Conservation (phyloP, 164 flowering plant species). For the Macadamia tetraphylla region DNA sequence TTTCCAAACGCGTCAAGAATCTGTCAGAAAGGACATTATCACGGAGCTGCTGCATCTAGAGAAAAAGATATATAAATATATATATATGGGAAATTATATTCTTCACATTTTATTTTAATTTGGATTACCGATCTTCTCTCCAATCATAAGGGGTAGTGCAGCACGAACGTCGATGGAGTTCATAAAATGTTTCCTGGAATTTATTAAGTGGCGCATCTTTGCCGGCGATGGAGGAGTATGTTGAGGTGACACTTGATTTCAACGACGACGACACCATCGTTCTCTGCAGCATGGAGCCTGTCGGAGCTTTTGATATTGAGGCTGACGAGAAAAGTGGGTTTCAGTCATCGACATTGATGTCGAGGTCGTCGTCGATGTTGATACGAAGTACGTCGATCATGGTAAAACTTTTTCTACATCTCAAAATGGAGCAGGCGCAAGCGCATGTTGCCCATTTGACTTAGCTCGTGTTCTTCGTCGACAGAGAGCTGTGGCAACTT, state of each 20-base stretch:
- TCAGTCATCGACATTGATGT: conserved; percentile 5
- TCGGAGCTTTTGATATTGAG: not conserved
- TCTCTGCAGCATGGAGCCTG: conserved; percentile 29
- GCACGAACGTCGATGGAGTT: conserved; percentile 41
- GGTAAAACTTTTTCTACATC: too few relatives aligned
- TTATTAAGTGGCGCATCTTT: conserved; percentile 31
- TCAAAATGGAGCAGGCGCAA: too few relatives aligned
- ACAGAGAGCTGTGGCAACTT: conserved; percentile 51
- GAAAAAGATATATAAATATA: too few relatives aligned
- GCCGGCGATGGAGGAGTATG: conserved; percentile 48
- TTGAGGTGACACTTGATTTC: conserved; percentile 40
- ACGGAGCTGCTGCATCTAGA: conserved; percentile 3
- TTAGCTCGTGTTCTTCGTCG: conserved; percentile 66
- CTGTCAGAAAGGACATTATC: not conserved
- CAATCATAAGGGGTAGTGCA: too few relatives aligned
- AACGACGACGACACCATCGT: conserved; percentile 84
- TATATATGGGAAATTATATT: conserved; percentile 27
- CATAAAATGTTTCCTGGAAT: conserved; percentile 43
- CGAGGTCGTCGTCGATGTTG: not conserved
- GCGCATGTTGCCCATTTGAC: conserved; percentile 25
- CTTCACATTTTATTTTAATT: too few relatives aligned
- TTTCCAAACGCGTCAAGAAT: too few relatives aligned
- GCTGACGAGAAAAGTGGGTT: not conserved
- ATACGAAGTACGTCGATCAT: too few relatives aligned
- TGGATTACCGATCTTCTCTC: too few relatives aligned